These are phyloP conservation scores for Emergomyces pasteurianus DNA, from an alignment of 2,329 filamentous ascomycete species.

Conservation along the genomic window DNA sequence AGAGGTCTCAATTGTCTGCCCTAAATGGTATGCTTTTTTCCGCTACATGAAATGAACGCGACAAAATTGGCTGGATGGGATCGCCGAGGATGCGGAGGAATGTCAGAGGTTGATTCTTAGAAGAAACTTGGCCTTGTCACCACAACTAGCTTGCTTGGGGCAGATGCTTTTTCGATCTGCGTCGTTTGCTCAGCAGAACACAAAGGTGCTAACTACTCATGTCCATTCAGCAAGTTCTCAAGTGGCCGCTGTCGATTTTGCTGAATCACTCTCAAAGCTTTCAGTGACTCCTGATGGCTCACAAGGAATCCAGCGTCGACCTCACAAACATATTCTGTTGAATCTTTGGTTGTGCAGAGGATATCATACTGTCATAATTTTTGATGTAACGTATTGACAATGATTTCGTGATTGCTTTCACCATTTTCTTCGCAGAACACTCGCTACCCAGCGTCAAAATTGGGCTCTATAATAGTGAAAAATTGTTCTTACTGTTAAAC, in stretches of 20 bases:
- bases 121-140: too few relatives aligned
- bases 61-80: too few relatives aligned
- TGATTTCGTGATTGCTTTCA: conserved; percentile 21
- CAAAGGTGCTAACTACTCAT: conserved; percentile 24
- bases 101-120: too few relatives aligned
- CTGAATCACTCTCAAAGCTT: conserved; percentile 18
- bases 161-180: too few relatives aligned
- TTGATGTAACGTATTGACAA: conserved; percentile 30
- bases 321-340: conserved; percentile 20
- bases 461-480: too few relatives aligned
- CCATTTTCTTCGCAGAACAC: conserved; percentile 20
- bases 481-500: too few relatives aligned
- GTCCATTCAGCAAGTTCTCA: conserved; percentile 21
- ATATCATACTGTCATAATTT: conserved; percentile 25
- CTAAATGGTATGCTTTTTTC: too few relatives aligned
- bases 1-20: too few relatives aligned
- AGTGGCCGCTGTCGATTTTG: conserved; percentile 21
- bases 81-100: too few relatives aligned
- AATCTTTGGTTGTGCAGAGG: conserved; percentile 22
- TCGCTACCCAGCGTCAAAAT: too few relatives aligned
- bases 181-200: conserved; percentile 11
- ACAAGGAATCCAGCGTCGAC: conserved; percentile 29
- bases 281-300: conserved; percentile 26
- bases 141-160: too few relatives aligned
- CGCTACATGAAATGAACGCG: too few relatives aligned